Base-by-base conservation (phyloP, 169 alveolate species). In the Cyclospora cayetanensis region DNA sequence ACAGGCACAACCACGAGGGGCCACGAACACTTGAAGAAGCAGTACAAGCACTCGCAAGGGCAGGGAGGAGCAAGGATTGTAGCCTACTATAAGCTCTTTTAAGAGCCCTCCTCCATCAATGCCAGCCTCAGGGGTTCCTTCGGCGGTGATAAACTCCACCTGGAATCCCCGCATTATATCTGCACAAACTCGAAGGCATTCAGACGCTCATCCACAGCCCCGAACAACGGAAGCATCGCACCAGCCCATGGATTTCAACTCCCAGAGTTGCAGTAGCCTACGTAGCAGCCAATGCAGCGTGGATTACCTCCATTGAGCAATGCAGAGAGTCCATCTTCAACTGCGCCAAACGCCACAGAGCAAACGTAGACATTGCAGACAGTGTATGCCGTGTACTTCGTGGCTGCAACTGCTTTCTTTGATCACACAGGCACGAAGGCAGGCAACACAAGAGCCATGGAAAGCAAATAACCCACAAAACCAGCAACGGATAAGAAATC, bases 91-190 rank as follows among this genome's bases (percentile, higher is more conserved):
- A 90, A 98, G 98, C 93, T 98, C 99, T 95, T 98, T 98, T 91
- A 98, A 97, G 27, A 98, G 95, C 12, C 99, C 99, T 35, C 99
- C 99, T 25, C 99, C 99, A 92, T 98, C 99, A 46, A 97, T 95
- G 20, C 99, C 99, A 87, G 96, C 98, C 92, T 98, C 99, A 27
- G 94, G 94, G 31, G 93, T 91, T 15, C 99, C 99, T 68, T 96
- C 92, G 90, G 96, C 96, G 93, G 97, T 97, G 42, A 94, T 94
- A 94, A 97, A 98, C 27, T 95, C 83, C 25, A 98, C 97, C 93
- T 98, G 94, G 88, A 96, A 96, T 15, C 35, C 43, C 25, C 86
- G 77, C 92, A 55, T 86, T 1, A 68, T 31, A 25, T 68, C 41
- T 68, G 11, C 4, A 12, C 50, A 22, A 46, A 68, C 12, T n/a